These are phyloP conservation scores for Phytophthora fragariae DNA, from an alignment of 352 stramenopile genomes.

Conservation along the genomic window DNA sequence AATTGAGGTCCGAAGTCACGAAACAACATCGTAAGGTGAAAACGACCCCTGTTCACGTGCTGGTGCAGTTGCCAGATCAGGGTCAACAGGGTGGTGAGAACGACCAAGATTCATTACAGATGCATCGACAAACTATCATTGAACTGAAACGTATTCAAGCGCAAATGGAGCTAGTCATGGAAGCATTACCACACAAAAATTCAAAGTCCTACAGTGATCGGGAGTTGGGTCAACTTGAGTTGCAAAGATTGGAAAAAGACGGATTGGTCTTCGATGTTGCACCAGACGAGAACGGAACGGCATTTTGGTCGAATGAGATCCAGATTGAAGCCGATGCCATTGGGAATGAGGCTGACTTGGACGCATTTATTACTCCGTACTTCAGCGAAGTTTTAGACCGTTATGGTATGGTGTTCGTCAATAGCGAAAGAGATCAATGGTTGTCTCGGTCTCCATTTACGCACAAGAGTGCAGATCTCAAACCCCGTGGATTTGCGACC, in stretches of 20 bases:
- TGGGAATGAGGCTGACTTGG: too few species aligned
- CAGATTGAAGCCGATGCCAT: too few species aligned
- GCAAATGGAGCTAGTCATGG: too few species aligned
- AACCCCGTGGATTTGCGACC: background rate
- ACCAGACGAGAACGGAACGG: background rate
- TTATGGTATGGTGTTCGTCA: background rate
- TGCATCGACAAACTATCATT: too few species aligned
- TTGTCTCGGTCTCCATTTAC: background rate
- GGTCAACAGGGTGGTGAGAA: too few species aligned
- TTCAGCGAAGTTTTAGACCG: background rate
- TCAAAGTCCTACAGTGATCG: background rate
- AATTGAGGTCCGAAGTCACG: too few species aligned
- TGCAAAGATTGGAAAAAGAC: background rate
- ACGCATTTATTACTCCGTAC: too few species aligned
- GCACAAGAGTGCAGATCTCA: background rate
- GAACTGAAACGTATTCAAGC: too few species aligned
- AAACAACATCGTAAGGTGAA: too few species aligned
- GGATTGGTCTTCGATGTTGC: background rate
- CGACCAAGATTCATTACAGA: too few species aligned
- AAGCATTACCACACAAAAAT: slow-evolving; percentile 5
- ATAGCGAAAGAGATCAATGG: background rate
- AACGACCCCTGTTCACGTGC: too few species aligned
- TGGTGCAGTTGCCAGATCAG: background rate
- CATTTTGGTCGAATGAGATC: background rate
- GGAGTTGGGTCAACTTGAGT: slow-evolving; percentile 3